phyloP scores from a whole-genome alignment of 176 grass and related monocot genomes.

The Raddia distichophylla region DNA sequence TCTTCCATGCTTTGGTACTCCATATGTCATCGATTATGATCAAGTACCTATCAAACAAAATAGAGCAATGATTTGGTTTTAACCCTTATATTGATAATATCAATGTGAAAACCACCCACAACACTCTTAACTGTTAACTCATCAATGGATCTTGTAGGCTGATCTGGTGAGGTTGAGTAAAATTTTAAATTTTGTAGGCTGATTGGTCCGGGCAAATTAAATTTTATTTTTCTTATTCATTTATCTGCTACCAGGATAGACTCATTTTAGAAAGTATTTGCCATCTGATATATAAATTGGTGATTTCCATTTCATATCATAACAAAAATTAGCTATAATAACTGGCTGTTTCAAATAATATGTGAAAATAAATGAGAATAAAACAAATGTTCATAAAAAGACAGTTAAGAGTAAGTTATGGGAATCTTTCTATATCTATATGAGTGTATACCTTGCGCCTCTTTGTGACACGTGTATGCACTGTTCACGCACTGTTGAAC shows the following conservation, averaged over 20 bases:
- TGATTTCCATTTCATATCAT: neutral
- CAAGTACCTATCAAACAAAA: conserved; percentile 40
- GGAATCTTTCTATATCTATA: too few relatives aligned
- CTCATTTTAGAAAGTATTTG: neutral
- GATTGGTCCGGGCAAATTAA: neutral
- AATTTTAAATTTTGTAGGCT: neutral
- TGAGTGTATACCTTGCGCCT: too few relatives aligned
- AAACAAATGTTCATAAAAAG: neutral
- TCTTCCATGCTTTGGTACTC: conserved; percentile 44
- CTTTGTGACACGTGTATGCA: too few relatives aligned
- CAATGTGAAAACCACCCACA: neutral
- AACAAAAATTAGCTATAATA: neutral
- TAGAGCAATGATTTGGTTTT: neutral
- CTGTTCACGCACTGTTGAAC: too few relatives aligned
- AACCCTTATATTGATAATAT: neutral
- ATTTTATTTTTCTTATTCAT: neutral
- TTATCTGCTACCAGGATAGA: neutral
- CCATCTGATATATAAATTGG: neutral
- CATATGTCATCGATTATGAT: conserved; percentile 53
- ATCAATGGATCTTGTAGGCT: neutral
- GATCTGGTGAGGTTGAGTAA: neutral
- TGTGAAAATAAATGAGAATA: neutral
- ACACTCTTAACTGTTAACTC: neutral
- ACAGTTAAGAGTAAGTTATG: neutral
- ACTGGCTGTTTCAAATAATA: neutral